Conservation (phyloP, 23 red algal genomes). For the Rhodosorus marinus region DNA sequence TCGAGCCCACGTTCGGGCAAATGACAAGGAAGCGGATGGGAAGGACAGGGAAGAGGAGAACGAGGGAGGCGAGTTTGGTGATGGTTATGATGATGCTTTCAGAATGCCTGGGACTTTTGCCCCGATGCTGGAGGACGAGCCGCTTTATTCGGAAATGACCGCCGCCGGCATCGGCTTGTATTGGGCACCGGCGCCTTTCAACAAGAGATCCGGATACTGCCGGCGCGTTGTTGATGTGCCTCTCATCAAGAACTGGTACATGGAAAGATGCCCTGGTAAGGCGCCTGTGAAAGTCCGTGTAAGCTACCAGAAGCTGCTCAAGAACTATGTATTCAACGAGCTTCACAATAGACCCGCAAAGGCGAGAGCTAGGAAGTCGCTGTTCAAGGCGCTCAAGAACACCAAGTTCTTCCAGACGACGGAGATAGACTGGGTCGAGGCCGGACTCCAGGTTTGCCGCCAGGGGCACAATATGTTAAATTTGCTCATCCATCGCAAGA, state of each 20-base stretch:
- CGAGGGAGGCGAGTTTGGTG: slow-evolving; percentile 16
- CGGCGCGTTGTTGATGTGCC: slow-evolving; percentile 63
- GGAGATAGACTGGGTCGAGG: slow-evolving; percentile 97
- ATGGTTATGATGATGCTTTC: slow-evolving; percentile 13
- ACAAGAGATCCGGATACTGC: slow-evolving; percentile 33
- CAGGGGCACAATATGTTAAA: slow-evolving; percentile 91
- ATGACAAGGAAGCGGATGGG: neutral
- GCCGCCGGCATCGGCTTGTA: slow-evolving; percentile 54
- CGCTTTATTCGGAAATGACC: slow-evolving; percentile 27
- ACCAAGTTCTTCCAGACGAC: slow-evolving; percentile 93
- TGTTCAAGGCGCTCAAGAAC: slow-evolving; percentile 60
- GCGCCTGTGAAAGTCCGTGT: slow-evolving; percentile 63
- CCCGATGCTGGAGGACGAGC: slow-evolving; percentile 38
- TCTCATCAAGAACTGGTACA: neutral
- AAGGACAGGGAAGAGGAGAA: neutral
- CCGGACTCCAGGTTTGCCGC: slow-evolving; percentile 66
- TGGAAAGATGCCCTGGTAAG: neutral
- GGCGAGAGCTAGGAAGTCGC: slow-evolving; percentile 21
- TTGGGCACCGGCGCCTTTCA: slow-evolving; percentile 66
- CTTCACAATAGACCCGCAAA: slow-evolving; percentile 38
- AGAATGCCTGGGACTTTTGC: slow-evolving; percentile 32
- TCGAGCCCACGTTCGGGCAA: neutral
- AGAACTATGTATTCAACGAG: slow-evolving; percentile 59
- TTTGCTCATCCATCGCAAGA: slow-evolving; percentile 73
- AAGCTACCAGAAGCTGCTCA: slow-evolving; percentile 81